Evolutionary conservation across 768 basidiomycete species (phyloP), one percentile per base, ranked within the genome.

Genomic region (Podaxis sp.): DNA sequence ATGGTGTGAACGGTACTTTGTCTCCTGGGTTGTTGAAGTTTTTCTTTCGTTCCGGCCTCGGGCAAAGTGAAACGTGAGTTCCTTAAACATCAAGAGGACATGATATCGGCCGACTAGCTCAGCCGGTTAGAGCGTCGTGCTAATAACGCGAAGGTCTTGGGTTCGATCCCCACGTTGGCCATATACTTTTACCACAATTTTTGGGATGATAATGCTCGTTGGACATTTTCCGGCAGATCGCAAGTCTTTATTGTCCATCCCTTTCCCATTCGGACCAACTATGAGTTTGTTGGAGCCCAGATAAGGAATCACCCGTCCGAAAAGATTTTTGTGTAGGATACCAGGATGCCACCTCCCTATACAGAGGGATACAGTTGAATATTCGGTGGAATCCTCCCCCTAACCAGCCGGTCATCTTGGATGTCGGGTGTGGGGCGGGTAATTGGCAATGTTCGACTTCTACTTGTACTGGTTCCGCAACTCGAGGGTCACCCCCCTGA

Each of bases 61-160:
- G 27, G 27, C 27, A 28, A 5, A 28, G 5, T 28, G 27, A 28
- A 28, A 28, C 27, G 6, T 28, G 6, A 1, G 27, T 28, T 5
- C 5, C 6, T 28, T 28, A 6, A 5, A 6, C 27, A 13, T 42
- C 14, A 42, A 11, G 1, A n/a, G 2, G 2, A 0, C 2, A 32
- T 2, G 0, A 9, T 9, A 11, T 48, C 18, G 85, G 86, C 85
- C 85, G 85, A 81, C 83, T 88, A 87, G 86, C 86, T 88, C 87
- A 88, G 87, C 77, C 87, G 86, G 87, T 88, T 87, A 87, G 86
- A 88, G 86, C 87, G 86, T 86, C 81, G 86, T 85, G 83, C 86
- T 87, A 87, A 85, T 84, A 82, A 84, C 81, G 79, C 83, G 80
- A 82, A 82, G 82, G 82, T 84, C 82, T 80, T 83, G 82, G 83